Base-by-base conservation (phyloP, 2,329 filamentous ascomycete species). In the Incumbomyces lentus region DNA sequence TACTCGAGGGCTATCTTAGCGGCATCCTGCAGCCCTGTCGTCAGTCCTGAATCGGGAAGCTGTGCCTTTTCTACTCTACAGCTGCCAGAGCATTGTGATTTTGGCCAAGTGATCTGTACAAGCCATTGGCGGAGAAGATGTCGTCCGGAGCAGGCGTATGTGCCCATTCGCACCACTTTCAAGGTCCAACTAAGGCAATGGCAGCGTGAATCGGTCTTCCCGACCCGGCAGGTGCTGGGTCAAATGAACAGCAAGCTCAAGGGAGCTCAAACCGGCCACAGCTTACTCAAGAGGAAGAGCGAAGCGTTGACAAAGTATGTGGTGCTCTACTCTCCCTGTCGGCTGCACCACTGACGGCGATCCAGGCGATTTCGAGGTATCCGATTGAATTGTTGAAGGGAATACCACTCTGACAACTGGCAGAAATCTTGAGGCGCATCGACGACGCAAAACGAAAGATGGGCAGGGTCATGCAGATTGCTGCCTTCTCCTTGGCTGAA, bases 371-470 rank as follows among this genome's bases (percentile, higher is more conserved):
- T 93, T 68, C 82, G 87, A 84, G 86, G 86, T 92, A 78, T 58
- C 61, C 53, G 34, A 32, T 41, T 46, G 52, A 51, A 33, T 52
- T 43, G 49, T 36, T 14, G 13, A 22, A 18, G 8, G 33, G 34
- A 49, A 50, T 49, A 43, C 51, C 49, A 49, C 49, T 51, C 40
- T 44, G 29, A 44, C 41, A 51, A 52, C 49, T 35, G 59, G 61
- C 57, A 86, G 92, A 98, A 61, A 98, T 98, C 61, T 95, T 92
- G 41, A 81, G 82, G 64, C 84, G 92, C 62, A 98, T 98, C 68
- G 90, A 98, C 71, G 92, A 98, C 67, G 92, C 92, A 35, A 98
- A 98, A 70, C 85, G 89, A 59, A 98, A 98, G 73, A 98, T 98
- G 90, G 92, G 92, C 48, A 80, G 90, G 30, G 92, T 98, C 32